Base-by-base conservation (phyloP, 306 rosid species). In the Lathyrus oleraceus region DNA sequence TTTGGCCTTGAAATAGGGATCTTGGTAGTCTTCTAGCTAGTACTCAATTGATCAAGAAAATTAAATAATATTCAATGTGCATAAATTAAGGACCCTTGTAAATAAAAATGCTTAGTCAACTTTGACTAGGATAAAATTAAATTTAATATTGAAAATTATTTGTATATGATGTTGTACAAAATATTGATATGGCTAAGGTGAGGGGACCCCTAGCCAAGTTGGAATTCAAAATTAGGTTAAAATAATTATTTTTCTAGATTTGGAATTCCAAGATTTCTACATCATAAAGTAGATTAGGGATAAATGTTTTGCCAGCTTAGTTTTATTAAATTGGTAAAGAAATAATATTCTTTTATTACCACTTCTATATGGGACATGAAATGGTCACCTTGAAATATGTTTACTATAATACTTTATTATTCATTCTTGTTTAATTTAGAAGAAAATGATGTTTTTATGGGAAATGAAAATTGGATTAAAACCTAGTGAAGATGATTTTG, bases 1-100 rank as follows among this genome's bases (percentile, higher is more conserved):
- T 74, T 61, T 30, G 65, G 74, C 84, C 85, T 28, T 80, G 74
- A 77, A 85, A 85, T 25, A 75, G 66, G 87, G 87, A 80, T 59
- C 61, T 58, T 52, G 40, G 62, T 65, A 59, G 28, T 44, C 81
- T 65, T 71, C 65, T 56, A 4, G 62, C 61, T 68, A 60, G 20
- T 65, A 39, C 57, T 77, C 79, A 66, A 64, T 17, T 56, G 28
- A 73, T 74, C 43, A 74, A 77, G 63, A 70, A 74, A 61, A 74
- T 15, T 15, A 61, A 74, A 15, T 13, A 56, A 35, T 48, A 35
- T 70, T 67, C 59, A 35, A 45, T 52, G 20, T 25, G 53, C 45
- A 63, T 19, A 49, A 72, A 45, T 38, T 47, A 52, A 51, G 74
- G 59, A 51, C 44, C 78, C 61, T 51, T 78, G 64, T 51, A 15